Evolutionary conservation across 257 asterid genomes (phyloP).

Genomic region (Marsdenia floribunda): DNA sequence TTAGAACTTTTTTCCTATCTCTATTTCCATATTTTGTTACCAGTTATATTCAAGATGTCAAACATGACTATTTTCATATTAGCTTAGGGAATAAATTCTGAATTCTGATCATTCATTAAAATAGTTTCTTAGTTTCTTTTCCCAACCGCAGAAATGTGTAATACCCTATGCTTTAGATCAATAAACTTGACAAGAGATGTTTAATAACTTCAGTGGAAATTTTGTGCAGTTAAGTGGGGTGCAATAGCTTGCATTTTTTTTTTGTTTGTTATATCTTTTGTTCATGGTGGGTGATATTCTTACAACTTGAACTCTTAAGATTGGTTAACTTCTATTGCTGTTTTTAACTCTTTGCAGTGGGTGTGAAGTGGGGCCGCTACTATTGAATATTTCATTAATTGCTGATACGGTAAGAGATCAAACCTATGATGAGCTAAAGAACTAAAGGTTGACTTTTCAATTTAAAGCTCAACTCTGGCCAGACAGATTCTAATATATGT

Average conservation of each 20-base stretch:
- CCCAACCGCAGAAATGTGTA: not conserved
- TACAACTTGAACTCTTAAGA: not conserved
- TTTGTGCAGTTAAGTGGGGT: not conserved
- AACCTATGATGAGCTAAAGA: conserved; percentile 22
- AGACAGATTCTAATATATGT: conserved; percentile 25
- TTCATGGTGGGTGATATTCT: not conserved
- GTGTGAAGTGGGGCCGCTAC: conserved; percentile 54
- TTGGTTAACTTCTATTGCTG: conserved; percentile 1
- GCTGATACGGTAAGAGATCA: conserved; percentile 24
- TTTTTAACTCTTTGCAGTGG: conserved; percentile 51
- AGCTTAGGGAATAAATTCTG: not conserved
- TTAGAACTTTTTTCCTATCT: not conserved
- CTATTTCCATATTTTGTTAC: not conserved
- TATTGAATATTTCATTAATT: conserved; percentile 27
- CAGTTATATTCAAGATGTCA: not conserved
- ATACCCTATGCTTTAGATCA: not conserved
- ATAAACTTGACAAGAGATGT: not conserved
- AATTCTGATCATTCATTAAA: not conserved
- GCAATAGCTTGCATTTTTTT: not conserved
- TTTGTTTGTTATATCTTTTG: not conserved
- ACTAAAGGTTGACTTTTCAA: conserved; percentile 33
- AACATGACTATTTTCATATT: not conserved
- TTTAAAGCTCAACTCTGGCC: conserved; percentile 31
- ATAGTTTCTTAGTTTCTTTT: not conserved
- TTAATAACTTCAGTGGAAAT: not conserved